Evolutionary conservation across 768 basidiomycete genomes (phyloP), one percentile per base, ranked within the genome.

Genomic region (Mycena maculata): DNA sequence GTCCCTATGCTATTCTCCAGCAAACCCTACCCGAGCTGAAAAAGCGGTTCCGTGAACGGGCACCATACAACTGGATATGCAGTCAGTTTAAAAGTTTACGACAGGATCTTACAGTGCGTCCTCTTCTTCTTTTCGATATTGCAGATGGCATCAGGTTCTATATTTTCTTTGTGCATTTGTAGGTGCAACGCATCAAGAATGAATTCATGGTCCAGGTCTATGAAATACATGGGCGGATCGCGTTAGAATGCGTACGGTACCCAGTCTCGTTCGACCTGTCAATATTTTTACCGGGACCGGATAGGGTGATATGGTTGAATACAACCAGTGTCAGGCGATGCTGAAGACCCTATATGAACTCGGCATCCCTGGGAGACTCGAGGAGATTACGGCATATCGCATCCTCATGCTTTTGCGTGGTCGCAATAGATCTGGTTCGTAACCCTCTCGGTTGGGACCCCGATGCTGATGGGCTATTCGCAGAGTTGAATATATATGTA

Each of bases 141-240:
- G 53, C 60, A 54, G 54, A 52, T 57, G 38, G 71, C 70, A 70
- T 67, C 60, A 60, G 56, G 36, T 57, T 62, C 22, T 50, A 47
- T 63, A 31, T 59, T 59, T 64, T 56, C 30, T n/a, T n/a, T 71
- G 42, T 48, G 39, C n/a, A 31, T 41, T 60, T 33, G 47, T 41
- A 99, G 97, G 97, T 99, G 25, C 98, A 99, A 82, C 91, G 98
- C 33, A 98, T 99, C 72, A 98, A 98, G 83, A 99, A 98, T 72
- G 94, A 97, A 60, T 98, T 99, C 74, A 98, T 98, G 9, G 95
- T 97, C 28, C 87, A 92, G 78, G 98, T 98, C 13, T 99, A 99
- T 76, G 98, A 99, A 77, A 98, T 97, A 41, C 98, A 99, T 80
- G 98, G 95, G 27, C 90, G 98, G 38, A 97, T 99, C 84, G 98